Evolutionary conservation across 2,329 filamentous ascomycete species (phyloP).

Genomic region (Aspergillus sp.): DNA sequence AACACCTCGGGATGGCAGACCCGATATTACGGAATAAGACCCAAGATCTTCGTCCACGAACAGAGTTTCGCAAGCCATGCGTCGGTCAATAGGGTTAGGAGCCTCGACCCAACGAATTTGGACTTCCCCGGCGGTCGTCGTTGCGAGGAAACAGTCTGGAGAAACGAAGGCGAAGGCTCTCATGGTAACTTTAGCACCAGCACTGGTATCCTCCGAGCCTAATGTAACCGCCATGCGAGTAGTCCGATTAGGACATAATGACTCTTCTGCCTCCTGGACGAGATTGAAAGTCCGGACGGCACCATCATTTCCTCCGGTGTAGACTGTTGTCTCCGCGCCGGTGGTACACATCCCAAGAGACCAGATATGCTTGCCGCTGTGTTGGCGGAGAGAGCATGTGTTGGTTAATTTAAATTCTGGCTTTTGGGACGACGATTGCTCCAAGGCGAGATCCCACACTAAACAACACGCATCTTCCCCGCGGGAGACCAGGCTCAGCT

Average conservation of each 20-base stretch:
- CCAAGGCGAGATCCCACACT: conserved; percentile 63
- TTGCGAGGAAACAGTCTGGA: conserved; percentile 32
- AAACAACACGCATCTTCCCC: conserved; percentile 81
- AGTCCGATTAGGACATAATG: conserved; percentile 17
- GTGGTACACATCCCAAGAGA: conserved; percentile 53
- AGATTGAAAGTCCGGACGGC: conserved; percentile 46
- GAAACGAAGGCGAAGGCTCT: conserved; percentile 37
- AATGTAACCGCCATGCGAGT: conserved; percentile 11
- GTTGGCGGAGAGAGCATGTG: conserved; percentile 59
- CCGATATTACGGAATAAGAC: conserved; percentile 30
- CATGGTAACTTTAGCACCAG: conserved; percentile 17
- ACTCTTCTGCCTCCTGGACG: conserved; percentile 13
- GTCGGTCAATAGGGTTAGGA: conserved; percentile 3
- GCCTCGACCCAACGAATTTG: conserved; percentile 30
- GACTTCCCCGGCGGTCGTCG: conserved; percentile 30
- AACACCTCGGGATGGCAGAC: conserved; percentile 29
- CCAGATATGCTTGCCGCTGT: conserved; percentile 92
- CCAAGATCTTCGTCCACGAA: conserved; percentile 30
- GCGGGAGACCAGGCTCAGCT: conserved; percentile 67
- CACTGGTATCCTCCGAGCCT: conserved; percentile 8
- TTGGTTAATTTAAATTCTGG: conserved; percentile 36
- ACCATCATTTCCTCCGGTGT: conserved; percentile 84
- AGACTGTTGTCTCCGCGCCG: conserved; percentile 47
- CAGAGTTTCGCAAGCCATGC: conserved; percentile 25
- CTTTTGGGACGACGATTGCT: conserved; percentile 11